Evolutionary conservation across 163 green algal genomes (phyloP).

Genomic region (Scenedesmus sp.): DNA sequence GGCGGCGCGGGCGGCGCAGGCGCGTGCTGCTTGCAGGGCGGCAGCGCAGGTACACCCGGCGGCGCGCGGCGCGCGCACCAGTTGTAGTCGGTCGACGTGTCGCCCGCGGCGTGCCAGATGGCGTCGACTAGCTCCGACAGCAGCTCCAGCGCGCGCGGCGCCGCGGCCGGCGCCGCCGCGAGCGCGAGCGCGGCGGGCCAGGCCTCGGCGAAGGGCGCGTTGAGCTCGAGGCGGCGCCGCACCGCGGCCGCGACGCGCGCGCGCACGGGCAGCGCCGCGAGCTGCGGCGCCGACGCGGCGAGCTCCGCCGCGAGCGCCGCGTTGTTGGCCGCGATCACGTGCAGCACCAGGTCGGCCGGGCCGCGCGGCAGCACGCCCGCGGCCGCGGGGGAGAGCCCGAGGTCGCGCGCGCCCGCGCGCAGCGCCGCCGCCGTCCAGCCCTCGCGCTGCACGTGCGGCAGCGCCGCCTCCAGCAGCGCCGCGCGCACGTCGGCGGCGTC

Average conservation of each 20-base stretch:
- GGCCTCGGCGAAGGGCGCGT: constrained; percentile 60
- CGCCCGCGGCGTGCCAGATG: constrained; percentile 71
- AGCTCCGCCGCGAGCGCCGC: constrained; percentile 17
- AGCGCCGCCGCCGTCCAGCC: constrained; percentile 44
- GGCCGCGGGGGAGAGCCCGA: constrained; percentile 46
- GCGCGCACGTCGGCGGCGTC: background rate
- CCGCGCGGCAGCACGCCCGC: constrained; percentile 35
- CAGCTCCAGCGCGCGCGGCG: constrained; percentile 46
- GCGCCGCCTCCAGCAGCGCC: constrained; percentile 23
- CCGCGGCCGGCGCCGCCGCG: constrained; percentile 55
- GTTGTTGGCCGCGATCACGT: constrained; percentile 34
- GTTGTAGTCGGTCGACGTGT: constrained; percentile 69
- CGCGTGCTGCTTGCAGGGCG: no score
- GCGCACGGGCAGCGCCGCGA: background rate
- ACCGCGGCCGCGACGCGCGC: constrained; percentile 47
- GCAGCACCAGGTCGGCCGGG: constrained; percentile 48
- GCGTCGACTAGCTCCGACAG: constrained; percentile 51
- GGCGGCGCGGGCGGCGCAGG: no score
- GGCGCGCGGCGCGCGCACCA: no score
- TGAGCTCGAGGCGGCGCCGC: constrained; percentile 63
- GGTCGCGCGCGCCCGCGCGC: constrained; percentile 42
- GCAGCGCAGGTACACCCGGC: no score
- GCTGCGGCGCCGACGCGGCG: constrained; percentile 9
- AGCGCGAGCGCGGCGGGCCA: constrained; percentile 63
- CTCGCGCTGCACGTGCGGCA: constrained; percentile 36